phyloP scores from a whole-genome alignment of 108 stramenopile genomes.

The Schizochytrium sp. region DNA sequence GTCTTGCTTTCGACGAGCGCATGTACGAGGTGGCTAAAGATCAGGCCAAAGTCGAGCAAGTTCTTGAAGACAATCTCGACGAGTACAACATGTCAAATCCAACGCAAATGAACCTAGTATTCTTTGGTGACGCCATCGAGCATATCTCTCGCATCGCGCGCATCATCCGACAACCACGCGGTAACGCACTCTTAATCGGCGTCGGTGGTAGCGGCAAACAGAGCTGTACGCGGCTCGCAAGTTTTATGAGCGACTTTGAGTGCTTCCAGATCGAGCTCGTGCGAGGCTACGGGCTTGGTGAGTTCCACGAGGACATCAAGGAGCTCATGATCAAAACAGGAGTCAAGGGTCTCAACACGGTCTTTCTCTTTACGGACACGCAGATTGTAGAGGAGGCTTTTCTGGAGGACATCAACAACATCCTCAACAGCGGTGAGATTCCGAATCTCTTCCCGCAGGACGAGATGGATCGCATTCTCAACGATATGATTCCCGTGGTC shows the following conservation, averaged over 20 bases:
- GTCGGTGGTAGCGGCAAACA: conserved; percentile 60
- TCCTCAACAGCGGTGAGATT: conserved; percentile 60
- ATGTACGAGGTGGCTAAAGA: conserved; percentile 42
- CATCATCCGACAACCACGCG: conserved; percentile 54
- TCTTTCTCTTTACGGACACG: conserved; percentile 58
- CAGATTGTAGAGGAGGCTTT: conserved; percentile 59
- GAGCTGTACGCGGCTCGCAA: conserved; percentile 47
- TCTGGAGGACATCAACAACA: conserved; percentile 61
- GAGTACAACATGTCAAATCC: conserved; percentile 56
- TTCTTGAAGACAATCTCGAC: conserved; percentile 48
- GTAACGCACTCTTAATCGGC: conserved; percentile 61
- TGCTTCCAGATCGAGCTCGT: conserved; percentile 53
- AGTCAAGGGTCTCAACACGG: conserved; percentile 42
- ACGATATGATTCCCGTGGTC: conserved; percentile 49
- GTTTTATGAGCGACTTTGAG: conserved; percentile 42
- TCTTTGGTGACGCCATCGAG: conserved; percentile 51
- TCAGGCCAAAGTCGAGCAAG: conserved; percentile 23
- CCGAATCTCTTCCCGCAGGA: conserved; percentile 52
- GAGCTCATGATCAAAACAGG: conserved; percentile 49
- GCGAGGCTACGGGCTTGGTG: conserved; percentile 48
- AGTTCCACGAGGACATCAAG: conserved; percentile 63
- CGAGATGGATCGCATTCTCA: conserved; percentile 45
- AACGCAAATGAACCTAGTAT: conserved; percentile 55
- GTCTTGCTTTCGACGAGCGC: conserved; percentile 27
- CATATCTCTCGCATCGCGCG: conserved; percentile 50